Conservation (phyloP, 2,329 filamentous ascomycete genomes). For the Albifimbria verrucaria region DNA sequence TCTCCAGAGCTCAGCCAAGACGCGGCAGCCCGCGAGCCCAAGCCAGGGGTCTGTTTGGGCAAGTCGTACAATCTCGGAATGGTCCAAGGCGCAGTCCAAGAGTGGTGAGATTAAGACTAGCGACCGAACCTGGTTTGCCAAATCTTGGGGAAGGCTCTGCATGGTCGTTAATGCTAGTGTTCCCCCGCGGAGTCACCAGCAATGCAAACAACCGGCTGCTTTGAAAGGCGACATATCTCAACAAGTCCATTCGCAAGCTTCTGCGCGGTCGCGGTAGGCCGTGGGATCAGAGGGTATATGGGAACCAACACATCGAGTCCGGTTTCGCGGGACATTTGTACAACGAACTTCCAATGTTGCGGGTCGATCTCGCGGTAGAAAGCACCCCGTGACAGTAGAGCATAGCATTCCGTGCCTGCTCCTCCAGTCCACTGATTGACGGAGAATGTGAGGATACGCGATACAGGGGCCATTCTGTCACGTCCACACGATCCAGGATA, state of each 20-base stretch:
- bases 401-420: constrained; percentile 2
- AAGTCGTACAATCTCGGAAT: constrained; percentile 2
- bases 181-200: constrained; percentile 10
- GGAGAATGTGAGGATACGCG: constrained; percentile 1
- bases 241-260: constrained; percentile 4
- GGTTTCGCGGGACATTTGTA: constrained; percentile 4
- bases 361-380: constrained; percentile 4
- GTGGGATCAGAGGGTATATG: constrained; percentile 8
- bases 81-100: constrained; percentile 5
- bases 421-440: background rate
- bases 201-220: constrained; percentile 7
- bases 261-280: constrained; percentile 4
- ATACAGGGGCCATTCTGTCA: constrained; percentile 9
- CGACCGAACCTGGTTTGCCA: constrained; percentile 1
- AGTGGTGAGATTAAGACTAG: constrained; percentile 8
- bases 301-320: constrained; percentile 9
- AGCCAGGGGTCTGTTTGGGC: constrained; percentile 6
- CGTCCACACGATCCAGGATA: constrained; percentile 5
- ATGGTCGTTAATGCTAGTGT: background rate
- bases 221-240: background rate
- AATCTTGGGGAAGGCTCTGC: constrained; percentile 1
- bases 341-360: constrained; percentile 7
- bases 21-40: constrained; percentile 1
- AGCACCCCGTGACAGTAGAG: constrained; percentile 10
- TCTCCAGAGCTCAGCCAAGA: background rate